phyloP scores from a whole-genome alignment of 2,329 filamentous ascomycete species.

The Cercospora sesami region DNA sequence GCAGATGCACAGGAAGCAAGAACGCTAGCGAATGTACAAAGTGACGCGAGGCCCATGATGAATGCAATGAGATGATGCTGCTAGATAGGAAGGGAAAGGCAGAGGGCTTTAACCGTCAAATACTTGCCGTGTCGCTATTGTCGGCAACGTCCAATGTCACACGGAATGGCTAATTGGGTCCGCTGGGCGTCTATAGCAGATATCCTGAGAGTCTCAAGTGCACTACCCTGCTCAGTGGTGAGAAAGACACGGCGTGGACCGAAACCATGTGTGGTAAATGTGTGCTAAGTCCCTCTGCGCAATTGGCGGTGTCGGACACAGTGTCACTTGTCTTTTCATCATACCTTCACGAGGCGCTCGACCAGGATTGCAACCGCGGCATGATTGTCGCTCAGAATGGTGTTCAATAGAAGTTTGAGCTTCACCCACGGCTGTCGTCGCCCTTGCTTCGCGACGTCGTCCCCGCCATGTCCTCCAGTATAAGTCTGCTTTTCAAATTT shows the following conservation, averaged over 20 bases:
- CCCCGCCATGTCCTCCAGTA: background rate
- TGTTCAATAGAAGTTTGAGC: conserved; percentile 7
- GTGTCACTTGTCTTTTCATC: background rate
- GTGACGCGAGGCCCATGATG: background rate
- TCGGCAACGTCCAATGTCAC: background rate
- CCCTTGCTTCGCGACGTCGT: conserved; percentile 4
- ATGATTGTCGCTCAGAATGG: background rate
- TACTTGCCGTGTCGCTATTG: background rate
- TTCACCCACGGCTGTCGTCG: background rate
- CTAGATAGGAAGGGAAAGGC: background rate
- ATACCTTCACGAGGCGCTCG: background rate
- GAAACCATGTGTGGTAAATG: background rate
- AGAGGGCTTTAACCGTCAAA: background rate
- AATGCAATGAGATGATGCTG: background rate
- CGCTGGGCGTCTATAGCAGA: background rate
- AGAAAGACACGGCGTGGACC: background rate
- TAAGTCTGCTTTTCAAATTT: background rate
- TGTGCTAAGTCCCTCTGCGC: background rate
- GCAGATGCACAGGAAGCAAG: conserved; percentile 15
- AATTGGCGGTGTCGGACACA: background rate
- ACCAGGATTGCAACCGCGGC: background rate
- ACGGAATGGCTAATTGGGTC: background rate
- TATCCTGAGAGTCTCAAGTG: background rate
- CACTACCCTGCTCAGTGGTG: background rate
- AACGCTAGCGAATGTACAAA: conserved; percentile 3